These are phyloP conservation scores for Candida mattraensis DNA, from an alignment of 805 yeast genomes.

Conservation along the genomic window DNA sequence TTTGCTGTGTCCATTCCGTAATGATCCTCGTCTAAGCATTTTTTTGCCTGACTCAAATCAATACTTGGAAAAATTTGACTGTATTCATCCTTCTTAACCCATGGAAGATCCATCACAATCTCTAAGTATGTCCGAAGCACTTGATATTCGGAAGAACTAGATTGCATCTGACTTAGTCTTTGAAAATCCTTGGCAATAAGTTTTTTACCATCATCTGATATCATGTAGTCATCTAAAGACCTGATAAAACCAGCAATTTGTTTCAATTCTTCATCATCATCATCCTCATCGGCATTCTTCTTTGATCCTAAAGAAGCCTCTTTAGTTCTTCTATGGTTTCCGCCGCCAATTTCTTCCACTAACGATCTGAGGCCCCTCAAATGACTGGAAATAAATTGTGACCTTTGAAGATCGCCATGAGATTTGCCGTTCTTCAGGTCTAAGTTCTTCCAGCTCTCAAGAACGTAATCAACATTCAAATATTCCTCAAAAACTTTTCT, in stretches of 20 bases:
- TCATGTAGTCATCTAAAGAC: constrained; percentile 32
- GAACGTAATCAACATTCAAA: constrained; percentile 25
- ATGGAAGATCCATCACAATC: constrained; percentile 64
- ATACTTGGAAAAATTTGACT: constrained; percentile 36
- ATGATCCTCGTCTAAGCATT: constrained; percentile 71
- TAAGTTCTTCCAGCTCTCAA: constrained; percentile 32
- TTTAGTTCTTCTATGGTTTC: constrained; percentile 6
- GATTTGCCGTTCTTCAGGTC: constrained; percentile 22
- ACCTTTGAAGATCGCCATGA: constrained; percentile 24
- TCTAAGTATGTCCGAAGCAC: constrained; percentile 65
- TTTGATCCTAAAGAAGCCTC: constrained; percentile 9
- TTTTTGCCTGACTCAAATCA: constrained; percentile 52
- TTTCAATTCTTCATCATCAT: constrained; percentile 43
- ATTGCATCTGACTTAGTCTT: constrained; percentile 53
- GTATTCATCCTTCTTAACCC: constrained; percentile 35
- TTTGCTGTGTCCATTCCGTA: constrained; percentile 75
- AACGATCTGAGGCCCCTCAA: constrained; percentile 27
- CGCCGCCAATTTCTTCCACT: constrained; percentile 23
- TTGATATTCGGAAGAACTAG: constrained; percentile 61
- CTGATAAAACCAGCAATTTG: constrained; percentile 32
- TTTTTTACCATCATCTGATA: constrained; percentile 43
- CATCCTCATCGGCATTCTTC: constrained; percentile 32
- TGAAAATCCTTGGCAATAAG: constrained; percentile 50
- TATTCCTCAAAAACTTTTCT: constrained; percentile 27
- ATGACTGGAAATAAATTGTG: constrained; percentile 31